phyloP scores from a whole-genome alignment of 805 yeast genomes.

The Brettanomyces custersianus region DNA sequence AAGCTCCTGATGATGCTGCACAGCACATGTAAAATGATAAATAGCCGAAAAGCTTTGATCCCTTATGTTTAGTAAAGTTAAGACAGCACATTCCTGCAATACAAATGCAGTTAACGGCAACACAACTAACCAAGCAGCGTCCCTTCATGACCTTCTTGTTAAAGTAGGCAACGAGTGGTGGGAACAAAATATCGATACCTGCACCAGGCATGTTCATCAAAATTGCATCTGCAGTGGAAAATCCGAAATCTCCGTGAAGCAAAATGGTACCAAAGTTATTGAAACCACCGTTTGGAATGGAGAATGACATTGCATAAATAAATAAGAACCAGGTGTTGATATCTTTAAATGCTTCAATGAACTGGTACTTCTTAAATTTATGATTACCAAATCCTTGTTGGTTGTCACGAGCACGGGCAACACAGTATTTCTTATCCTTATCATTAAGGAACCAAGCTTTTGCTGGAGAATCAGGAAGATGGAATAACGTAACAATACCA shows the following conservation, averaged over 20 bases:
- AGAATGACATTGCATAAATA: constrained; percentile 31
- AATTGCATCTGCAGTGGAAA: constrained; percentile 15
- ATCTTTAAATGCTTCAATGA: constrained; percentile 47
- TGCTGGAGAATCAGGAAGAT: constrained; percentile 32
- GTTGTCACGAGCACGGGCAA: constrained; percentile 17
- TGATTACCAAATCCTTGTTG: constrained; percentile 35
- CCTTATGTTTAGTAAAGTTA: constrained; percentile 17
- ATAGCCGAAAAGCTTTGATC: constrained; percentile 21
- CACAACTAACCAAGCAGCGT: constrained; percentile 16
- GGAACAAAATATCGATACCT: constrained; percentile 25
- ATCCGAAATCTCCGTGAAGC: constrained; percentile 26
- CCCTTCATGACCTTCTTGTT: no score
- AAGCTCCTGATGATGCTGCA: constrained; percentile 18
- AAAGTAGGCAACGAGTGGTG: constrained; percentile 15
- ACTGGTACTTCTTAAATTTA: constrained; percentile 44
- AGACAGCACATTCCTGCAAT: constrained; percentile 20
- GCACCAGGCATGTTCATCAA: constrained; percentile 28
- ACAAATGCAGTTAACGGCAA: constrained; percentile 18
- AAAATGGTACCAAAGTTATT: constrained; percentile 24
- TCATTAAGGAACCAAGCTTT: constrained; percentile 33
- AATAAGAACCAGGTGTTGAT: constrained; percentile 42
- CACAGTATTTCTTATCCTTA: constrained; percentile 40
- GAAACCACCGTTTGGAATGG: constrained; percentile 34
- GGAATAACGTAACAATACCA: constrained; percentile 20
- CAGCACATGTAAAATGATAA: constrained; percentile 12